Conservation (phyloP, 352 stramenopile species). For the Phytophthora vignae region DNA sequence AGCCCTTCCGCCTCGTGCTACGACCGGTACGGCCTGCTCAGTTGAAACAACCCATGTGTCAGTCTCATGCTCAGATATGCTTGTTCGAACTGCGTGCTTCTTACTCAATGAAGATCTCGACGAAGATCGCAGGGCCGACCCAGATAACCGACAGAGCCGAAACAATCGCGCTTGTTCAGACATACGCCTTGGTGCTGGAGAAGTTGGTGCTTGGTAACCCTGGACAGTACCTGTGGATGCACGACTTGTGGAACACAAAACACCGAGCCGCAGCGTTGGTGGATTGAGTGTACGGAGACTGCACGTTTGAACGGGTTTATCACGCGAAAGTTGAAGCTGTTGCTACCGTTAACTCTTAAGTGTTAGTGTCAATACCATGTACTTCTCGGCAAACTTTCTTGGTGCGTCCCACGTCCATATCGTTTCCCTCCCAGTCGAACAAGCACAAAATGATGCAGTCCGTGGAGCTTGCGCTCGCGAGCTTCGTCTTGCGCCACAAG, state of each 20-base stretch:
- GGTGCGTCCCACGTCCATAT: too few species aligned
- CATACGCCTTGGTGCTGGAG: constrained; percentile 51
- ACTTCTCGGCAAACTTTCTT: too few species aligned
- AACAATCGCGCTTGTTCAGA: constrained; percentile 38
- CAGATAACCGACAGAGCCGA: constrained; percentile 6
- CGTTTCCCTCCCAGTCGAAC: too few species aligned
- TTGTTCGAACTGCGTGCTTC: neutral
- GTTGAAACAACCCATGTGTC: neutral
- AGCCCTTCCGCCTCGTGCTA: constrained; percentile 59
- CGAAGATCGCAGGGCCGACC: neutral
- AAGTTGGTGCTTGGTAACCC: constrained; percentile 38
- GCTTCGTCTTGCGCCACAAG: too few species aligned
- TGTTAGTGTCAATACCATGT: too few species aligned
- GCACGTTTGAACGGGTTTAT: too few species aligned
- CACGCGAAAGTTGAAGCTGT: too few species aligned
- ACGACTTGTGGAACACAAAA: constrained; percentile 52
- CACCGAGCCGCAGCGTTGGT: neutral
- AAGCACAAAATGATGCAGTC: too few species aligned
- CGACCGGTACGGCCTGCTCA: constrained; percentile 26
- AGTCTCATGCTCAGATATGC: neutral
- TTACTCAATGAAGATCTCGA: constrained; percentile 10
- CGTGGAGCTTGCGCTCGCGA: too few species aligned
- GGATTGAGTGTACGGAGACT: neutral
- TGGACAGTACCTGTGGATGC: constrained; percentile 67
- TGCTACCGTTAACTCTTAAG: too few species aligned